Conservation (phyloP, 768 basidiomycete species). For the Boletus tomentosulus region DNA sequence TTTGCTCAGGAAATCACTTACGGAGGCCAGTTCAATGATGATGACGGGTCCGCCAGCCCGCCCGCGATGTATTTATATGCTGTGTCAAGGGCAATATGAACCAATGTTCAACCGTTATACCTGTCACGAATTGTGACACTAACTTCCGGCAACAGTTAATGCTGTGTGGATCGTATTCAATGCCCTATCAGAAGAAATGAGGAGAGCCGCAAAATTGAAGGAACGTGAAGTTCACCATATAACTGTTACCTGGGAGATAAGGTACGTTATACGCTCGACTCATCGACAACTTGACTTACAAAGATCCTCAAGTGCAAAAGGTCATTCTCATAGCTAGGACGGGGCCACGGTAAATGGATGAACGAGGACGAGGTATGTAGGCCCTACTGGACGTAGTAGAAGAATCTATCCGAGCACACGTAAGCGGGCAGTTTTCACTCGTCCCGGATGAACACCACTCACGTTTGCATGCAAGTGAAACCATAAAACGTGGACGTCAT, state of each 20-base stretch:
- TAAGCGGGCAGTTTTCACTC: neutral
- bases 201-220: neutral
- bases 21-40: neutral
- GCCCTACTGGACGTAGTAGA: neutral
- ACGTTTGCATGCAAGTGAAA: slow-evolving; percentile 1
- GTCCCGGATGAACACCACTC: neutral
- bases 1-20: neutral
- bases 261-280: neutral
- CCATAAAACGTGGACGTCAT: neutral
- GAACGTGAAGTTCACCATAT: neutral
- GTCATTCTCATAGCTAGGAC: neutral
- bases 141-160: neutral
- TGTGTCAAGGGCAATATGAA: neutral
- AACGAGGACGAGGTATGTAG: neutral
- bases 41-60: neutral
- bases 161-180: neutral
- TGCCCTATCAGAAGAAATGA: neutral
- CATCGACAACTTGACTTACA: neutral
- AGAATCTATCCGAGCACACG: neutral
- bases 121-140: neutral
- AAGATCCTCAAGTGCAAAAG: neutral
- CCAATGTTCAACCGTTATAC: neutral
- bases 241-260: neutral
- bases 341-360: neutral
- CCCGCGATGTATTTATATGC: neutral